Percentiles rank a stretch among this genome's conserved stretches.
These are phyloP conservation scores for Cryptococcus sp. DNA, from an alignment of 1,284 basidiomycete genomes.

Conservation along the genomic window DNA sequence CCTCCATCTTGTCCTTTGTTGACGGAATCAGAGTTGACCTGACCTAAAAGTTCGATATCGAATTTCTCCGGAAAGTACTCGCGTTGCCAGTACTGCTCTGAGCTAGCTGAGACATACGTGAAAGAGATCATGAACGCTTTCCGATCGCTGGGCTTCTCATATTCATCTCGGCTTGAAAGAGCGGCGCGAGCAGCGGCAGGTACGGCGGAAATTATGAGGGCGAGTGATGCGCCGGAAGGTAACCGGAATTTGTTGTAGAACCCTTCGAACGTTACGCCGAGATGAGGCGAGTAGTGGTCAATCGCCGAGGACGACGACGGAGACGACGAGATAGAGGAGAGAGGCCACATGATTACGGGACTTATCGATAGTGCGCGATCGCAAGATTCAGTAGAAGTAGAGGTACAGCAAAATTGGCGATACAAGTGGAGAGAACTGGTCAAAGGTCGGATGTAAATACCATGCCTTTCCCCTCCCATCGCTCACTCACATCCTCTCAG, in stretches of 20 bases:
- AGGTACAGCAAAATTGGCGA: too few relatives aligned
- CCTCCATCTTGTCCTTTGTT: neutral
- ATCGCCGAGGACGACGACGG: neutral
- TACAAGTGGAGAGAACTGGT: too few relatives aligned
- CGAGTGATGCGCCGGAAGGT: slow-evolving; percentile 28
- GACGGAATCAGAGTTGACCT: too few relatives aligned
- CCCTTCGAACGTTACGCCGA: slow-evolving; percentile 25
- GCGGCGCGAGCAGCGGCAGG: slow-evolving; percentile 23
- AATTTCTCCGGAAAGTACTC: slow-evolving; percentile 23
- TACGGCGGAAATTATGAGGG: slow-evolving; percentile 21
- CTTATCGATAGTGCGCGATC: too few relatives aligned
- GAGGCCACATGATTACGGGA: neutral
- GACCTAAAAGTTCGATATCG: neutral
- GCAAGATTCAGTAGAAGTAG: too few relatives aligned
- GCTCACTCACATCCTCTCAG: too few relatives aligned
- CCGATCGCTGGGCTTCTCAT: neutral
- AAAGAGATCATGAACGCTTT: slow-evolving; percentile 28
- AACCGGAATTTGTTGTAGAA: slow-evolving; percentile 33
- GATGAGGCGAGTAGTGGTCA: slow-evolving; percentile 24
- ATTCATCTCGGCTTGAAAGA: neutral
- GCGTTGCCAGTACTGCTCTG: slow-evolving; percentile 12
- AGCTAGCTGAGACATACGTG: slow-evolving; percentile 23
- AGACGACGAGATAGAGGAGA: neutral
- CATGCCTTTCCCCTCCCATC: too few relatives aligned
- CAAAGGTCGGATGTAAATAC: too few relatives aligned